phyloP scores from a whole-genome alignment of 805 yeast genomes.

The Candida glaebosa region DNA sequence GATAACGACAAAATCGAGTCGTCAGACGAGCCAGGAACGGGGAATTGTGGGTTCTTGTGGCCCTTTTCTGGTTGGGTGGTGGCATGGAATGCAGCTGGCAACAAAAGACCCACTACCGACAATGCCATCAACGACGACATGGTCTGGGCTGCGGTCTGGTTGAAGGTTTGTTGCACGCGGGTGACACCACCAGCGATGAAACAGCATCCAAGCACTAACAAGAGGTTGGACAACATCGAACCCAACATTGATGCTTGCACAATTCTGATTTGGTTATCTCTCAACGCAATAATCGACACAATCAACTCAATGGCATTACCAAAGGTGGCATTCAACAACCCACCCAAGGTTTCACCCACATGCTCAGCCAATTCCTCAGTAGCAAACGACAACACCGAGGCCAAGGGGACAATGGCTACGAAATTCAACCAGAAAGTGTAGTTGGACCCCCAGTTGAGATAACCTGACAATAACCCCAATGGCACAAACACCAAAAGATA shows the following conservation, averaged over 20 bases:
- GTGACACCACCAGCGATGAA: conserved; percentile 90
- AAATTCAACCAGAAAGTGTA: conserved; percentile 71
- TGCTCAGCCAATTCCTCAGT: conserved; percentile 88
- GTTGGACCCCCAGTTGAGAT: conserved; percentile 50
- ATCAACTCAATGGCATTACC: conserved; percentile 98
- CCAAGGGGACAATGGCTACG: conserved; percentile 87
- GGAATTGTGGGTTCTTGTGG: conserved; percentile 23
- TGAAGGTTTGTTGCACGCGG: conserved; percentile 81
- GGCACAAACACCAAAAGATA: conserved; percentile 82
- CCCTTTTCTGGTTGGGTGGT: conserved; percentile 53
- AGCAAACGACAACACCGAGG: conserved; percentile 84
- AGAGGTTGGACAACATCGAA: conserved; percentile 80
- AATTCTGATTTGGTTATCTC: conserved; percentile 81
- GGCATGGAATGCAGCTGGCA: conserved; percentile 96
- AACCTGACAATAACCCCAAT: conserved; percentile 75
- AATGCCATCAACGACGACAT: conserved; percentile 93
- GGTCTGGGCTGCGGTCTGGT: conserved; percentile 96
- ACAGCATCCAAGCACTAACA: conserved; percentile 93
- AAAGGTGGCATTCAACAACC: conserved; percentile 91
- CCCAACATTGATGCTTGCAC: conserved; percentile 98
- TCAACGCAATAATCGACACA: conserved; percentile 86
- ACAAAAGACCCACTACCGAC: conserved; percentile 80
- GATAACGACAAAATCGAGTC: conserved; percentile 67
- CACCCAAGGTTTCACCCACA: conserved; percentile 91
- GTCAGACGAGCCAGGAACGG: conserved; percentile 37